Percentiles rank a stretch among this genome's conserved stretches.
Conservation (phyloP, 495 filamentous ascomycete genomes). For the Penicillium samsonianum region DNA sequence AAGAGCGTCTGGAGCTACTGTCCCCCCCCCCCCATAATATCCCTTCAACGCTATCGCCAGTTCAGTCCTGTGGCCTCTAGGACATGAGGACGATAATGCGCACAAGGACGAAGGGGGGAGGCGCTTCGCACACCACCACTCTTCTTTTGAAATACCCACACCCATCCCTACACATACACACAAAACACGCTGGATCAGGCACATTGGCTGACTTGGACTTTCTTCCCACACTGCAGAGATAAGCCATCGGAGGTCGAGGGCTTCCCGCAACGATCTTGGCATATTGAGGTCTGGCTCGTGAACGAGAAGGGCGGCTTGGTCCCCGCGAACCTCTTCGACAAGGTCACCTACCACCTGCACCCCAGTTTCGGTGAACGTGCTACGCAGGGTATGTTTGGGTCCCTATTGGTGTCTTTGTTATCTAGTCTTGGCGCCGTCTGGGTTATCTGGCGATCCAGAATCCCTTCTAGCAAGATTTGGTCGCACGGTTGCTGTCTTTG, state of each 20-base stretch:
- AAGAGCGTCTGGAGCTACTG: not conserved
- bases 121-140: not conserved
- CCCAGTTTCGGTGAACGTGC: conserved; percentile 82
- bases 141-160: conserved; percentile 3
- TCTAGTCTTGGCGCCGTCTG: not conserved
- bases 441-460: not conserved
- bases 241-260: conserved; percentile 78
- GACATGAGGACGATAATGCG: not conserved
- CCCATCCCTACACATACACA: conserved; percentile 10
- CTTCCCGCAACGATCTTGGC: conserved; percentile 82
- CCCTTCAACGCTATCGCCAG: not conserved
- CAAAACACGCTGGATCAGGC: not conserved
- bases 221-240: conserved; percentile 35
- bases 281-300: conserved; percentile 60
- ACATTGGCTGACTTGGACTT: conserved; percentile 13
- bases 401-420: not conserved
- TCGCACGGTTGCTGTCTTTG: too few relatives aligned
- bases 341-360: conserved; percentile 87
- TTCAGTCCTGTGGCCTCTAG: not conserved
- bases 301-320: conserved; percentile 65
- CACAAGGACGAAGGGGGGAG: not conserved
- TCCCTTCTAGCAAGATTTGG: not conserved
- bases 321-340: conserved; percentile 82
- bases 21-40: not conserved
- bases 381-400: conserved; percentile 67